phyloP scores from a whole-genome alignment of 257 asterid genomes.

The Penstemon davidsonii region DNA sequence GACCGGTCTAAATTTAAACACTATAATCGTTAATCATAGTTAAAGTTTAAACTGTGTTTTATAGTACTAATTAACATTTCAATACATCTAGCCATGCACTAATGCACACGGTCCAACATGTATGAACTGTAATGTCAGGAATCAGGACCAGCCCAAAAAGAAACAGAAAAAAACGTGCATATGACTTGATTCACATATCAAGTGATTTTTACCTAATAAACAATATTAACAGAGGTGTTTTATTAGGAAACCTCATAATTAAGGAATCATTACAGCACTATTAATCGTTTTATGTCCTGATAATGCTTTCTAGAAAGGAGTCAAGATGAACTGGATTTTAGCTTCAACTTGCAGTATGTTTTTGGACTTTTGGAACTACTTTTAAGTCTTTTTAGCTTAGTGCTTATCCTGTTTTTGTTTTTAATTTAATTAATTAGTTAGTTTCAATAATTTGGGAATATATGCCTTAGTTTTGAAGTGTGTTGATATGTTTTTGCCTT shows the following conservation, averaged over 20 bases:
- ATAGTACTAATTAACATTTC: background rate
- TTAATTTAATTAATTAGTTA: background rate
- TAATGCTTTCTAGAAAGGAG: conserved; percentile 37
- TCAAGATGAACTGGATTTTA: conserved; percentile 41
- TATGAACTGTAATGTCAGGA: conserved; percentile 32
- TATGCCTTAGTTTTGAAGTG: conserved; percentile 28
- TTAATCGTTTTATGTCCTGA: conserved; percentile 24
- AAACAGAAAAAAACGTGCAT: conserved; percentile 20
- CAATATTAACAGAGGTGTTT: conserved; percentile 13
- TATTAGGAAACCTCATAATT: conserved; percentile 23
- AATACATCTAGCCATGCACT: conserved; percentile 22
- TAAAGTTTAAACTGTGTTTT: too few species aligned
- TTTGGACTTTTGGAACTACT: background rate
- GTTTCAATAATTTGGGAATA: conserved; percentile 32
- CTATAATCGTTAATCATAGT: too few species aligned
- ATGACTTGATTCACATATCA: conserved; percentile 32
- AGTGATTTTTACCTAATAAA: conserved; percentile 16
- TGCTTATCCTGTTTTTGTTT: conserved; percentile 28
- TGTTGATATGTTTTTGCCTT: background rate
- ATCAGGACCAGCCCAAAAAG: conserved; percentile 4
- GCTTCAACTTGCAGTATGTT: conserved; percentile 21
- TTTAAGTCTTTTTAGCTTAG: conserved; percentile 14
- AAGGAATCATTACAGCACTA: conserved; percentile 37
- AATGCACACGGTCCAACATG: conserved; percentile 35
- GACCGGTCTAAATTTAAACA: too few species aligned